Conservation (phyloP, 2,329 filamentous ascomycete genomes). For the Beauveria sp. region DNA sequence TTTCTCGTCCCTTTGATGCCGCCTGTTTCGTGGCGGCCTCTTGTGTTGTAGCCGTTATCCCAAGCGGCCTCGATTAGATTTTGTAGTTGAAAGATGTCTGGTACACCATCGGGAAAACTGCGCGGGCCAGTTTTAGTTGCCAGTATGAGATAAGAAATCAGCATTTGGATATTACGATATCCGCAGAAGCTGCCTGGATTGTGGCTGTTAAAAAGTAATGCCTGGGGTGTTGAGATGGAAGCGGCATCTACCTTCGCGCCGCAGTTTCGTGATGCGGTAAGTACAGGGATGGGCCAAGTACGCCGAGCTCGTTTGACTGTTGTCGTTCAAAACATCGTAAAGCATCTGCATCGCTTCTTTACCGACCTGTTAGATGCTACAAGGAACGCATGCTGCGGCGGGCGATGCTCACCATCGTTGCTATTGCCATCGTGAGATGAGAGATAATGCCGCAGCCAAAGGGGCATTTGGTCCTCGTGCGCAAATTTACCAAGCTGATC, state of each 20-base stretch:
- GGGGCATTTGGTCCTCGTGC: conserved; percentile 67
- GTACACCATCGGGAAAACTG: conserved; percentile 53
- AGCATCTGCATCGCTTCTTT: conserved; percentile 55
- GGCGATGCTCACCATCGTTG: conserved; percentile 36
- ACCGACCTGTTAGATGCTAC: conserved; percentile 30
- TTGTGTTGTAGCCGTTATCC: conserved; percentile 73
- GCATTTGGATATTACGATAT: conserved; percentile 91
- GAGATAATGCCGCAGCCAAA: conserved; percentile 57
- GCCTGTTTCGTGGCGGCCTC: conserved; percentile 73
- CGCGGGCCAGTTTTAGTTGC: conserved; percentile 48
- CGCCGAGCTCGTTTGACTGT: conserved; percentile 53
- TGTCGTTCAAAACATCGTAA: conserved; percentile 55
- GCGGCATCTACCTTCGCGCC: conserved; percentile 52
- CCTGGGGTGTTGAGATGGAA: neutral
- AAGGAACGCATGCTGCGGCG: neutral
- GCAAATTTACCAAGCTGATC: conserved; percentile 62
- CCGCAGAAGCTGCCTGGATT: conserved; percentile 76
- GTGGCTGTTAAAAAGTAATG: neutral
- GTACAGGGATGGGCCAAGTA: conserved; percentile 74
- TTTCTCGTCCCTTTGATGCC: conserved; percentile 84
- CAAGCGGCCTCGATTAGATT: conserved; percentile 82
- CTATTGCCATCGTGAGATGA: conserved; percentile 49
- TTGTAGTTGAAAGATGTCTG: conserved; percentile 75
- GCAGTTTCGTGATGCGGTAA: conserved; percentile 73
- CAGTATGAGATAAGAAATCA: conserved; percentile 69